Evolutionary conservation across 139 green algal species (phyloP).

Genomic region (Coelastrella sp.): DNA sequence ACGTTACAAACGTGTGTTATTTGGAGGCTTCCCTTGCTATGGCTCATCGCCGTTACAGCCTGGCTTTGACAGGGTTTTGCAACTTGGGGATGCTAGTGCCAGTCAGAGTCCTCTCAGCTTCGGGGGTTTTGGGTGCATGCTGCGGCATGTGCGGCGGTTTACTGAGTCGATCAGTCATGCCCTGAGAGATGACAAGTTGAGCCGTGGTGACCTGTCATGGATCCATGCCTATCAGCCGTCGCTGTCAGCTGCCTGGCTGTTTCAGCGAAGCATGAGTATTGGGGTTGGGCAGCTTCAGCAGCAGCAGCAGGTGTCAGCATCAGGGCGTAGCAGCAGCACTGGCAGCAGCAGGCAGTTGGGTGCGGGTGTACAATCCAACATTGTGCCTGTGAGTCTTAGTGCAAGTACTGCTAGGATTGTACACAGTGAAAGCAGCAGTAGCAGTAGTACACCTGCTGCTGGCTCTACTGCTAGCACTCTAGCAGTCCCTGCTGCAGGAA

Average conservation of each 20-base stretch:
- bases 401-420: background rate
- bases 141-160: slow-evolving; percentile 81
- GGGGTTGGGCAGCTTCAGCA: slow-evolving; percentile 60
- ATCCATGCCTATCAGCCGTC: slow-evolving; percentile 83
- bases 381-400: background rate
- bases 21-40: slow-evolving; percentile 83
- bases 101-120: slow-evolving; percentile 45
- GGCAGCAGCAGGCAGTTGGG: background rate
- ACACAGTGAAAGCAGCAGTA: background rate
- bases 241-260: slow-evolving; percentile 79
- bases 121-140: slow-evolving; percentile 66
- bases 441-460: background rate
- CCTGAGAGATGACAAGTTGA: slow-evolving; percentile 57
- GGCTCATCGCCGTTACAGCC: slow-evolving; percentile 66
- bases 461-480: too few species aligned
- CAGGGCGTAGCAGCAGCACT: background rate
- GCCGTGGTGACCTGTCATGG: slow-evolving; percentile 49
- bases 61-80: slow-evolving; percentile 71
- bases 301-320: background rate
- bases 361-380: background rate
- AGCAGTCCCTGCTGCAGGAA: background rate
- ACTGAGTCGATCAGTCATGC: slow-evolving; percentile 58
- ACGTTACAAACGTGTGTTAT: slow-evolving; percentile 63
- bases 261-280: slow-evolving; percentile 83
- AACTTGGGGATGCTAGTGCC: slow-evolving; percentile 73